phyloP scores from a whole-genome alignment of 331 rosid species.

The Telfairia occidentalis region DNA sequence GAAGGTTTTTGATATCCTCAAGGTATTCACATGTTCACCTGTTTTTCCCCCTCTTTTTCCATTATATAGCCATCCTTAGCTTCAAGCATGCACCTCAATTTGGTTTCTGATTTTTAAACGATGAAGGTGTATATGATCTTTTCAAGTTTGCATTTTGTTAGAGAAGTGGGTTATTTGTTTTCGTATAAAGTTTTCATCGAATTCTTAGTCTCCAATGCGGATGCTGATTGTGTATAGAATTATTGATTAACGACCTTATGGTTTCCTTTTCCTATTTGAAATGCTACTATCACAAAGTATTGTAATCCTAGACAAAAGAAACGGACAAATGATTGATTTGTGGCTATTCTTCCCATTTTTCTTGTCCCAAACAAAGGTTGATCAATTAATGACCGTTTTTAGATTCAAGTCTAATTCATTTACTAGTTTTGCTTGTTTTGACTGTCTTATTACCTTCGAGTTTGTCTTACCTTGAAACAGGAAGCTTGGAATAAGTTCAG shows the following conservation, averaged over 20 bases:
- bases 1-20: constrained; percentile 88
- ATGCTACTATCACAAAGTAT: neutral
- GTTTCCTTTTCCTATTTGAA: neutral
- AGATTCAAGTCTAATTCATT: neutral
- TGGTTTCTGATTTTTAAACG: neutral
- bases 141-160: neutral
- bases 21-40: constrained; percentile 31
- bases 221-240: neutral
- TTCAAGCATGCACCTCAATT: neutral
- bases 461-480: constrained; percentile 22
- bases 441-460: neutral
- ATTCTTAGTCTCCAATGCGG: neutral
- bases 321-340: neutral
- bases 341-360: neutral
- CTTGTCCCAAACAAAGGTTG: neutral
- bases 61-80: neutral
- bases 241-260: neutral
- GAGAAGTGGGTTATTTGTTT: neutral
- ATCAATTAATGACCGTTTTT: neutral
- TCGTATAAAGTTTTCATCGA: neutral
- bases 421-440: neutral
- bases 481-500: constrained; percentile 44
- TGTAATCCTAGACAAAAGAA: neutral
- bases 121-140: neutral
- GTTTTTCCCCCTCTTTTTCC: neutral